These are phyloP conservation scores for Fusarium siculi DNA, from an alignment of 2,329 filamentous ascomycete species.

Conservation along the genomic window DNA sequence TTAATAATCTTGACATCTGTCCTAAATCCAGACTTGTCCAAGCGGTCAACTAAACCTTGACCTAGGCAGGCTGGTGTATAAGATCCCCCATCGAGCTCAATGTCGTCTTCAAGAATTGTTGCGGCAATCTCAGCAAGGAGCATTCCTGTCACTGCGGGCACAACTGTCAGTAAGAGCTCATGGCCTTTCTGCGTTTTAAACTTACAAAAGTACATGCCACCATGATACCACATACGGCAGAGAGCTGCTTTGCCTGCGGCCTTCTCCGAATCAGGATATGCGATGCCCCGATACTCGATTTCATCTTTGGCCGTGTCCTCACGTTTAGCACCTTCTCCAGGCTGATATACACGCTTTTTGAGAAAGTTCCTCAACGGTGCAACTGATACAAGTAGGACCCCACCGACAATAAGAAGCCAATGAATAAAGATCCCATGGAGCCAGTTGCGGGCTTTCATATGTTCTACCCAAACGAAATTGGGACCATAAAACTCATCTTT, in stretches of 20 bases:
- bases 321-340: constrained; percentile 64
- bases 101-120: constrained; percentile 71
- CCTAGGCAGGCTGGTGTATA: constrained; percentile 79
- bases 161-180: constrained; percentile 6
- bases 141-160: constrained; percentile 68
- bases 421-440: constrained; percentile 63
- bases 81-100: constrained; percentile 71
- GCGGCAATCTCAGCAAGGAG: constrained; percentile 72
- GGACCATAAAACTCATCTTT: constrained; percentile 65
- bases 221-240: constrained; percentile 65
- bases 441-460: constrained; percentile 61
- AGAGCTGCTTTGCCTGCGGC: constrained; percentile 60
- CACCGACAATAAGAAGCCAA: constrained; percentile 56
- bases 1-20: constrained; percentile 63
- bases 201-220: constrained; percentile 74
- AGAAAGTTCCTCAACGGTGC: constrained; percentile 59
- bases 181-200: constrained; percentile 17
- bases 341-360: constrained; percentile 58
- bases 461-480: constrained; percentile 69
- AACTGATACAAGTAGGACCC: constrained; percentile 56
- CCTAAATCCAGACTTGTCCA: constrained; percentile 70
- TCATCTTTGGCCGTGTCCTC: constrained; percentile 68
- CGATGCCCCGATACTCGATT: constrained; percentile 72
- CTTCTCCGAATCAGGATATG: constrained; percentile 65
- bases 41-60: constrained; percentile 71